These are phyloP conservation scores for Talaromyces ruber DNA, from an alignment of 495 filamentous ascomycete species.

Conservation along the genomic window DNA sequence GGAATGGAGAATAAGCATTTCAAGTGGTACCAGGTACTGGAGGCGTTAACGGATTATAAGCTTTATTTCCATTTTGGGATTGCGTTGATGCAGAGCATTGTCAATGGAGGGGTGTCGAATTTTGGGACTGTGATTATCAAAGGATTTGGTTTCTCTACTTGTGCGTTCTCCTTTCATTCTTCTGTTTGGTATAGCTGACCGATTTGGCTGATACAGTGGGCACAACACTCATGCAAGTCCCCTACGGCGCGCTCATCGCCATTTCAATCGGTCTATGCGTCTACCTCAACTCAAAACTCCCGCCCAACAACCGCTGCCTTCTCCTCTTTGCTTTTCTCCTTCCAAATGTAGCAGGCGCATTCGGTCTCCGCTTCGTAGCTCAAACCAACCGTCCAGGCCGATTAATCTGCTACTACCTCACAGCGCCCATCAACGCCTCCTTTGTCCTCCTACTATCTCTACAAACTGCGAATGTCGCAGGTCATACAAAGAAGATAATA, in stretches of 20 bases:
- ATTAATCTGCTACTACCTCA: slow-evolving; percentile 45
- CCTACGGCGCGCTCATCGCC: slow-evolving; percentile 43
- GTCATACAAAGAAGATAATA: slow-evolving; percentile 61
- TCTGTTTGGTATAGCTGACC: no score
- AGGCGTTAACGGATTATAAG: slow-evolving; percentile 44
- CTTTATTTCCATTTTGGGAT: slow-evolving; percentile 45
- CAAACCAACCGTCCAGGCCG: slow-evolving; percentile 32
- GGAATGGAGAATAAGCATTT: slow-evolving; percentile 55
- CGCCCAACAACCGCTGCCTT: slow-evolving; percentile 16
- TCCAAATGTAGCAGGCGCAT: slow-evolving; percentile 40
- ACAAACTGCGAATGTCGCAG: slow-evolving; percentile 46
- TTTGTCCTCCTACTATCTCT: slow-evolving; percentile 43
- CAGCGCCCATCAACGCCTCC: slow-evolving; percentile 30
- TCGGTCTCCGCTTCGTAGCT: slow-evolving; percentile 33
- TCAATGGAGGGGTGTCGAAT: slow-evolving; percentile 24
- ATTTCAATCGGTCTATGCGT: slow-evolving; percentile 7
- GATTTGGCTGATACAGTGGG: slow-evolving; percentile 8
- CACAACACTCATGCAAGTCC: slow-evolving; percentile 40
- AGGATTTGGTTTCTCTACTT: no score
- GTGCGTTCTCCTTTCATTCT: no score
- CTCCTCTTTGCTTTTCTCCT: slow-evolving; percentile 12
- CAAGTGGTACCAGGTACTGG: slow-evolving; percentile 43
- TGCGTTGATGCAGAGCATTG: slow-evolving; percentile 39
- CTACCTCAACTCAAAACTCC: not conserved
- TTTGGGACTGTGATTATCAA: slow-evolving; percentile 24